Base-by-base conservation (phyloP, 2,329 filamentous ascomycete species). In the Aspergillus sp. region DNA sequence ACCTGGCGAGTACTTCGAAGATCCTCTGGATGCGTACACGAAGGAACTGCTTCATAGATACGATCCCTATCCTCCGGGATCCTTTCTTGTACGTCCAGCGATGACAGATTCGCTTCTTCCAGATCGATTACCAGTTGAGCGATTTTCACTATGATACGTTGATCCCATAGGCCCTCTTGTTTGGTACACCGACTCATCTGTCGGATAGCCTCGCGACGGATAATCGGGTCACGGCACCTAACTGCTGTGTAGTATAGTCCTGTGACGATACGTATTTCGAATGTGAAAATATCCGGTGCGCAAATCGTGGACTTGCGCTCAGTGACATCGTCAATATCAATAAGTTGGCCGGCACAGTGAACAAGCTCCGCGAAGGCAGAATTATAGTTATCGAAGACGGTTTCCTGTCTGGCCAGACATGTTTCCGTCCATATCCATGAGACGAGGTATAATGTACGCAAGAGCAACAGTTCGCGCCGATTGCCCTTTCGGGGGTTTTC, bases 241-340 rank as follows among this genome's bases (percentile, higher is more conserved):
- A 64, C 65, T 0, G 73, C 71, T 6, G 69, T 64, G 57, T 70
- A 72, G 64, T 74, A 76, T 5, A 77, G 62, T 2, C 73, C 68
- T 19, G 70, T 67, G 5, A 74, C 66, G 8, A 77, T 60, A 8
- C 71, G 72, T 15, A 69, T 66, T 53, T 75, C 71, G 48, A 77
- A 57, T 1, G 58, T 52, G 39, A 69, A 70, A 0, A 25, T 38
- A 8, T 59, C 32, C 7, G 3, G 41, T 1, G 15, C 41, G 5
- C 19, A 23, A 3, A 15, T 44, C 5, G 19, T 44, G 11, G 10
- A 44, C 10, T 36, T 50, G 5, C 32, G 25, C 27, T 56, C 38
- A 11, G 44, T 17, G 8, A 23, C 25, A 7, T 39, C 30, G 5
- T 48, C 61, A 7, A 64, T 44, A 2, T 48, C 11, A 17, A 65